Conservation (phyloP, 2,329 filamentous ascomycete species). For the Hymenoscyphus fructigenus region DNA sequence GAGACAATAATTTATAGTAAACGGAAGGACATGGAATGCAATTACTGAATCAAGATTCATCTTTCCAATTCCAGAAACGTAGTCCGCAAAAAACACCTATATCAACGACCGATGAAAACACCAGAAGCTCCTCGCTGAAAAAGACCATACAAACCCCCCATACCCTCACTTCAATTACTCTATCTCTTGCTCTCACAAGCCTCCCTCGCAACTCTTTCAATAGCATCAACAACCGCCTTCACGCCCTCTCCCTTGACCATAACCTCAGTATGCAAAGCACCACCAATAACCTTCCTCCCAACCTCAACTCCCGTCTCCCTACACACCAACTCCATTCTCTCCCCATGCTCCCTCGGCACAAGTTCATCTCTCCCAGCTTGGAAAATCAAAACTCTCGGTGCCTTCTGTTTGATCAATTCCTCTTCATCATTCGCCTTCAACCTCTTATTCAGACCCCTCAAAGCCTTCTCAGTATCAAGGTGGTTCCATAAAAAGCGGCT, state of each 20-base stretch:
- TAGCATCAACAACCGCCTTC: constrained; percentile 45
- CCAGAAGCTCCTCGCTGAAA: too few species aligned
- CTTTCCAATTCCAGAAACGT: not conserved
- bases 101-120: too few species aligned
- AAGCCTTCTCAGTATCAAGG: constrained; percentile 53
- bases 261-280: constrained; percentile 58
- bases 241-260: constrained; percentile 49
- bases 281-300: constrained; percentile 44
- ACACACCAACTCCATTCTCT: constrained; percentile 48
- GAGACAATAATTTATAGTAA: too few species aligned
- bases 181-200: not conserved
- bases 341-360: constrained; percentile 52
- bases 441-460: constrained; percentile 43
- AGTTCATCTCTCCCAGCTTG: constrained; percentile 59
- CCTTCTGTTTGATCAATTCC: not conserved
- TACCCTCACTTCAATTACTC: too few species aligned
- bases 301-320: constrained; percentile 47
- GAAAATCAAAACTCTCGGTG: constrained; percentile 43
- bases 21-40: too few species aligned
- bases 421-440: constrained; percentile 16
- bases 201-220: constrained; percentile 30
- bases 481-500: constrained; percentile 71
- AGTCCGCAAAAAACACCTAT: not conserved
- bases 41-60: too few species aligned
- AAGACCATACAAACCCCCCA: too few species aligned